These are phyloP conservation scores for Suillus tomentosus DNA, from an alignment of 768 basidiomycete genomes.

Conservation along the genomic window DNA sequence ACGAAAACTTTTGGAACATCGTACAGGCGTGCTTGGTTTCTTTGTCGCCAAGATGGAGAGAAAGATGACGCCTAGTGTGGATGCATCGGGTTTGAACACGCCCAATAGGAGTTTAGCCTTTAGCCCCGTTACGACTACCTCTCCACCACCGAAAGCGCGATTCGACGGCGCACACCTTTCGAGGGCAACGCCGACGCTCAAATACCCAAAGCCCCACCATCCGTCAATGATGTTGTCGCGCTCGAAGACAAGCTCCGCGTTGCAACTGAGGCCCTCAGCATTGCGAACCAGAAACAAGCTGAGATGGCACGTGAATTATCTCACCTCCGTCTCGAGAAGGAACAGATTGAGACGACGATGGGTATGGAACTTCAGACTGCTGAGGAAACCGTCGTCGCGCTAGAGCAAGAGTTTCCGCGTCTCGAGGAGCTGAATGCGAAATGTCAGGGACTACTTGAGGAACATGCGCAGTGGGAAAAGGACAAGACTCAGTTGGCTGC, in stretches of 20 bases:
- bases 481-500: conserved; percentile 44
- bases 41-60: conserved; percentile 71
- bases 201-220: conserved; percentile 46
- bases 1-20: conserved; percentile 73
- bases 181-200: conserved; percentile 77
- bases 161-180: conserved; percentile 88
- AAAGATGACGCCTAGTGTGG: conserved; percentile 38
- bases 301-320: conserved; percentile 65
- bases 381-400: conserved; percentile 60
- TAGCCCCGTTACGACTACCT: conserved; percentile 46
- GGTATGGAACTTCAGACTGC: conserved; percentile 66
- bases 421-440: conserved; percentile 51
- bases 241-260: conserved; percentile 70
- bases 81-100: conserved; percentile 53
- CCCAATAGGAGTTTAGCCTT: conserved; percentile 52
- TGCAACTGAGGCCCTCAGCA: conserved; percentile 57
- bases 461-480: conserved; percentile 52
- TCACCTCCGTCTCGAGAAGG: conserved; percentile 65
- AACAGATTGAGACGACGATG: conserved; percentile 64
- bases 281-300: conserved; percentile 60
- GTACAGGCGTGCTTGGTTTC: conserved; percentile 77
- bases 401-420: conserved; percentile 57
- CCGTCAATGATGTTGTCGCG: conserved; percentile 45
- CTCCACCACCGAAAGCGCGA: conserved; percentile 49
- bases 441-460: conserved; percentile 48